phyloP scores from a whole-genome alignment of 2,329 filamentous ascomycete species.

The Verticillium albo-atrum region DNA sequence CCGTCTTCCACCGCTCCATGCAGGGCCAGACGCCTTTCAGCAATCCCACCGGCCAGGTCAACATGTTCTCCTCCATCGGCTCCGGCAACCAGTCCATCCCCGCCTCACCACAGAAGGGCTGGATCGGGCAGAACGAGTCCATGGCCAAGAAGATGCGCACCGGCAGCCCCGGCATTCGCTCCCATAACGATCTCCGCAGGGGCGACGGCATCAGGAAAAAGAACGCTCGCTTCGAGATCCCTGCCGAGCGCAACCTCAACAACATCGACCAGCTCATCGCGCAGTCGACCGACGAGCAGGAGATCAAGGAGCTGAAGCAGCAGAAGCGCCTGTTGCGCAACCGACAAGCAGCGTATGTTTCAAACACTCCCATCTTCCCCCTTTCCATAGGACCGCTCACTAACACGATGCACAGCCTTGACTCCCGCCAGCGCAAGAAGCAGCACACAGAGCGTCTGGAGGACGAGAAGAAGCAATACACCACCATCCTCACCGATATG shows the following conservation, averaged over 20 bases:
- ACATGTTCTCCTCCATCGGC: slow-evolving; percentile 49
- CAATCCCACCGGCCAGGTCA: slow-evolving; percentile 43
- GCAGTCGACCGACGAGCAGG: slow-evolving; percentile 81
- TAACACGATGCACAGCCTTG: slow-evolving; percentile 56
- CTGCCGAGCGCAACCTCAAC: slow-evolving; percentile 83
- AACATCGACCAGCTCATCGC: slow-evolving; percentile 94
- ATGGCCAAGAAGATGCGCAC: slow-evolving; percentile 59
- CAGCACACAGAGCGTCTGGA: slow-evolving; percentile 95
- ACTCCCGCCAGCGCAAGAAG: slow-evolving; percentile 97
- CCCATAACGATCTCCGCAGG: slow-evolving; percentile 71
- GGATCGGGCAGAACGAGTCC: slow-evolving; percentile 44
- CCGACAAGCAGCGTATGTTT: slow-evolving; percentile 87
- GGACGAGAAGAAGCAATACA: slow-evolving; percentile 92
- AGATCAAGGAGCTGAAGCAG: slow-evolving; percentile 97
- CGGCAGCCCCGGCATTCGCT: slow-evolving; percentile 65
- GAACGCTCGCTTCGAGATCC: slow-evolving; percentile 97
- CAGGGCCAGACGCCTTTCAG: slow-evolving; percentile 51
- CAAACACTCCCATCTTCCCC: slow-evolving; percentile 15
- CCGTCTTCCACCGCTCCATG: slow-evolving; percentile 51
- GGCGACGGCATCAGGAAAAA: slow-evolving; percentile 96
- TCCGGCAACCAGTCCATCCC: slow-evolving; percentile 45
- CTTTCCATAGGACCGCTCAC: slow-evolving; percentile 8
- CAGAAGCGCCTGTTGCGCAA: slow-evolving; percentile 94
- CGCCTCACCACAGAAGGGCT: slow-evolving; percentile 55
- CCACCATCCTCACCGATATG: slow-evolving; percentile 68